Evolutionary conservation across 148 eudicot species (phyloP).

Genomic region (Limonium bicolor): DNA sequence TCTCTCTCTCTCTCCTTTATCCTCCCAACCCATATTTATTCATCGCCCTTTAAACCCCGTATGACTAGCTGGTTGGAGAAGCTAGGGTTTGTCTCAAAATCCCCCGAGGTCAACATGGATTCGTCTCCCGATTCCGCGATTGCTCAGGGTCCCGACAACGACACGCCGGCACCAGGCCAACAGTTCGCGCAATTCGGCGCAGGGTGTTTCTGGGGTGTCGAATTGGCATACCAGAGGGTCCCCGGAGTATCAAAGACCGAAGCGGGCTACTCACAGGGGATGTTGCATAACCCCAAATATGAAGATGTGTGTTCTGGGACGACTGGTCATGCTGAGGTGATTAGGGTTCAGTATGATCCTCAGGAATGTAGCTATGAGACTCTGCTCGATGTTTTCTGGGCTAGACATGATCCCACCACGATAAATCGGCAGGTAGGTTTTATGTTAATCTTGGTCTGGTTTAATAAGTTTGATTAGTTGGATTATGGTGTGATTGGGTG

Average conservation of each 20-base stretch:
- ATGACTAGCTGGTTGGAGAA: not conserved
- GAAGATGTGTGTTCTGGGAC: slow-evolving; percentile 3
- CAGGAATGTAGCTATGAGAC: slow-evolving; percentile 1
- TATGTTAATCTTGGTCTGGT: too few species aligned
- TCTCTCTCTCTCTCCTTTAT: not conserved
- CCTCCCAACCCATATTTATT: not conserved
- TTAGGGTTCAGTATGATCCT: slow-evolving; percentile 10
- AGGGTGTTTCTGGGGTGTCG: slow-evolving; percentile 5
- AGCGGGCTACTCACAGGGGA: slow-evolving; percentile 1
- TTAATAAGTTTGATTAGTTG: too few species aligned
- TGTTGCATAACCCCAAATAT: slow-evolving; percentile 4
- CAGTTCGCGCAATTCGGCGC: slow-evolving; percentile 7
- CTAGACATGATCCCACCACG: slow-evolving; percentile 4
- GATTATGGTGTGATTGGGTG: too few species aligned
- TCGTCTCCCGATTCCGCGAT: slow-evolving; percentile 1
- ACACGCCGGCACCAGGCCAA: slow-evolving; percentile 5
- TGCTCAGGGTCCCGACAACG: slow-evolving; percentile 7
- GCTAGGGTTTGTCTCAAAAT: not conserved
- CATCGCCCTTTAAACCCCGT: not conserved
- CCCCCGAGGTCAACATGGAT: not conserved
- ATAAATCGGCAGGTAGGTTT: slow-evolving; percentile 4
- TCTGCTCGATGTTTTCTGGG: slow-evolving; percentile 4
- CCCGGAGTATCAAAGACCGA: slow-evolving; percentile 4
- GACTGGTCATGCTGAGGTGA: slow-evolving; percentile 1
- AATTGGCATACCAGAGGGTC: slow-evolving; percentile 6